These are phyloP conservation scores for Podochytrium sp. DNA, from an alignment of 192 early-diverging fungal genomes.

Conservation along the genomic window DNA sequence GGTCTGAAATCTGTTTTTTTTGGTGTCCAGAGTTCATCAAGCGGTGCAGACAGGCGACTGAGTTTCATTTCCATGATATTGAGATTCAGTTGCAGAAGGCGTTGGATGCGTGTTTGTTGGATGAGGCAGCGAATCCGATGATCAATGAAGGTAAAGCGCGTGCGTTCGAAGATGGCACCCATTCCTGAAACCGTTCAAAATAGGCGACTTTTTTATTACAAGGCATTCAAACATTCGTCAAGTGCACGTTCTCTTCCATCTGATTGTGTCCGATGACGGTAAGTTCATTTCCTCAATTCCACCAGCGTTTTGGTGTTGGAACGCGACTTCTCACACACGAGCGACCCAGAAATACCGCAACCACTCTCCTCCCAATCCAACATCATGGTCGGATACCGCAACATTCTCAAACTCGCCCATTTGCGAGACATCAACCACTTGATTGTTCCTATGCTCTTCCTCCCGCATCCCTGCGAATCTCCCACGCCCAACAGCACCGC, in stretches of 20 bases:
- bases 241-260: slow-evolving; percentile 75
- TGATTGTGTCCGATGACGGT: slow-evolving; percentile 67
- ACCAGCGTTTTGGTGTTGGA: slow-evolving; percentile 1
- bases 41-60: slow-evolving; percentile 67
- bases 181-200: background rate
- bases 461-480: background rate
- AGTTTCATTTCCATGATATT: slow-evolving; percentile 76
- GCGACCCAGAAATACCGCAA: too few species aligned
- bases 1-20: background rate
- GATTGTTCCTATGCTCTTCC: slow-evolving; percentile 68
- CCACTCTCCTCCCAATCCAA: slow-evolving; percentile 30
- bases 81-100: slow-evolving; percentile 65
- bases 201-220: slow-evolving; percentile 75
- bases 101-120: slow-evolving; percentile 51
- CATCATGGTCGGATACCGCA: slow-evolving; percentile 62
- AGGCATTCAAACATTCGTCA: slow-evolving; percentile 76
- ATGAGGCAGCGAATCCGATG: slow-evolving; percentile 24
- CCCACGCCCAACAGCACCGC: background rate
- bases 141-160: slow-evolving; percentile 56
- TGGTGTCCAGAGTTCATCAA: slow-evolving; percentile 55
- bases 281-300: slow-evolving; percentile 1
- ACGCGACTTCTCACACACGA: too few species aligned
- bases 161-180: background rate
- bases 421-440: slow-evolving; percentile 66
- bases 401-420: slow-evolving; percentile 62